A percentile compares a stretch with the other conserved stretches of the same genome.
Conservation (phyloP, 2,329 filamentous ascomycete species). For the Alternaria arbusti region DNA sequence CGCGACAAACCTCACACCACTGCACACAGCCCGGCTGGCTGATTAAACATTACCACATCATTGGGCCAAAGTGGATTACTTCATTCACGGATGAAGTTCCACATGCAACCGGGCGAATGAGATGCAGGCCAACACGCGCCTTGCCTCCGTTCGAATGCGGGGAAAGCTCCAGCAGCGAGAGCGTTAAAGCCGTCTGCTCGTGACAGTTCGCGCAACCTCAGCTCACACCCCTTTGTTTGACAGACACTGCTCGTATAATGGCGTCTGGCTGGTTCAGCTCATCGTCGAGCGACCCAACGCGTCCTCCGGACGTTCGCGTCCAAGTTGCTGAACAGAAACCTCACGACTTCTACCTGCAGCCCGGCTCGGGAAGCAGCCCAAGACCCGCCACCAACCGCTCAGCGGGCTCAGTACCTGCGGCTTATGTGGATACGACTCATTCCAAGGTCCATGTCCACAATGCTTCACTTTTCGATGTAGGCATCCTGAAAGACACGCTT, state of each 20-base stretch:
- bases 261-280: conserved; percentile 39
- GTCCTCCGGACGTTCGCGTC: conserved; percentile 39
- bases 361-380: conserved; percentile 29
- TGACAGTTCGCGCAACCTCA: conserved; percentile 3
- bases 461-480: conserved; percentile 50
- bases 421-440: conserved; percentile 37
- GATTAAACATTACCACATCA: conserved; percentile 5
- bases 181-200: conserved; percentile 12
- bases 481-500: conserved; percentile 61
- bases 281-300: conserved; percentile 23
- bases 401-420: neutral
- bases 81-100: neutral
- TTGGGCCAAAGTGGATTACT: conserved; percentile 3
- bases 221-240: conserved; percentile 1
- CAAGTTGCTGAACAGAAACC: conserved; percentile 41
- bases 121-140: conserved; percentile 3
- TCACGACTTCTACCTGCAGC: conserved; percentile 41
- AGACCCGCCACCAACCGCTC: conserved; percentile 8
- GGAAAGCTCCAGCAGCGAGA: conserved; percentile 25
- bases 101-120: conserved; percentile 11
- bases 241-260: conserved; percentile 21
- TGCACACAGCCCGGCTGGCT: neutral
- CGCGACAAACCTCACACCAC: neutral
- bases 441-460: conserved; percentile 42
- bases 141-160: conserved; percentile 27